A percentile compares a stretch with the other conserved stretches of the same genome.
phyloP scores from a whole-genome alignment of 202 grass and related monocot genomes.

The Dendrocalamus latiflorus region DNA sequence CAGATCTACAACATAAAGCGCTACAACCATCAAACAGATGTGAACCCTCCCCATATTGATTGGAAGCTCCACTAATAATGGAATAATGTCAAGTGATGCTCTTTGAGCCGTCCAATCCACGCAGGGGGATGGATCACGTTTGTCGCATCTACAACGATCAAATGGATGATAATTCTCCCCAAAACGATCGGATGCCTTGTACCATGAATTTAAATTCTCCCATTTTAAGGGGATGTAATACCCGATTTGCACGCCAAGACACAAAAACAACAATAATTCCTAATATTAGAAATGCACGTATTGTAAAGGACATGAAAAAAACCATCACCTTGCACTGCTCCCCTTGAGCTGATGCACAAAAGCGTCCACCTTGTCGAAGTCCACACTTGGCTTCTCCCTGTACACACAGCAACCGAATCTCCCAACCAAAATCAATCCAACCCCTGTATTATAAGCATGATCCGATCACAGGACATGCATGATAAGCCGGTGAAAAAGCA shows the following conservation, averaged over 20 bases:
- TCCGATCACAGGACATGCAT: too few relatives aligned
- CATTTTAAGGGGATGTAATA: neutral
- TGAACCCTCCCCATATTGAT: neutral
- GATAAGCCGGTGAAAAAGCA: too few relatives aligned
- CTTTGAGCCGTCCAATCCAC: neutral
- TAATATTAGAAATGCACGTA: neutral
- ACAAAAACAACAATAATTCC: neutral
- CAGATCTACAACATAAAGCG: neutral
- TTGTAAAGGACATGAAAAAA: neutral
- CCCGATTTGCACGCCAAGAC: neutral
- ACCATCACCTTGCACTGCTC: constrained; percentile 46
- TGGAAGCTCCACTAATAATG: neutral
- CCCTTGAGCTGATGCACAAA: too few relatives aligned
- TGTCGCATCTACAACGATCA: neutral
- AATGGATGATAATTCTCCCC: neutral
- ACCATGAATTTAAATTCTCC: neutral
- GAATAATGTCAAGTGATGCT: neutral
- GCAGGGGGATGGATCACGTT: neutral
- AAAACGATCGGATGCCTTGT: neutral
- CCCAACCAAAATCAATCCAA: too few relatives aligned
- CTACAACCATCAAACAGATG: neutral
- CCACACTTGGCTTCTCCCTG: too few relatives aligned
- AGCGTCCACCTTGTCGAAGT: too few relatives aligned
- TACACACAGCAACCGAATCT: too few relatives aligned
- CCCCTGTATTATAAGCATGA: too few relatives aligned